Conservation (phyloP, 2,329 filamentous ascomycete species). For the Chaetomium globosum region DNA sequence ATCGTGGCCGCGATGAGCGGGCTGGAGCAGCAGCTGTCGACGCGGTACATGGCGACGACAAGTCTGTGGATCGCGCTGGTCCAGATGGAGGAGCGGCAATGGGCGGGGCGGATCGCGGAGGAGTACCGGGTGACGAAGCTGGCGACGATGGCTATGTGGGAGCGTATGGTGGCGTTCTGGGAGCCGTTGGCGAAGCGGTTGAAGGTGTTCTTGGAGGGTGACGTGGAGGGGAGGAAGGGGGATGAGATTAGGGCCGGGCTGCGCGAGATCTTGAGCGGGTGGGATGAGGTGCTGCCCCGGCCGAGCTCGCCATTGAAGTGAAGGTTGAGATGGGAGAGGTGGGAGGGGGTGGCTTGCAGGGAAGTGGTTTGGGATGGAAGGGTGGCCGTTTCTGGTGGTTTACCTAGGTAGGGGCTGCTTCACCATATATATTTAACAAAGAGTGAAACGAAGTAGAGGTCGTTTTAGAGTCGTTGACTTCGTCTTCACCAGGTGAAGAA, state of each 20-base stretch:
- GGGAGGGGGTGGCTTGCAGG: too few relatives aligned
- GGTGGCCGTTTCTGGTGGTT: too few relatives aligned
- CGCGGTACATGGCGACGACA: slow-evolving; percentile 5
- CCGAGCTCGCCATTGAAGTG: too few relatives aligned
- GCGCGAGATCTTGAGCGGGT: slow-evolving; percentile 1
- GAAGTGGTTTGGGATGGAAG: too few relatives aligned
- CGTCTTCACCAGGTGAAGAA: too few relatives aligned
- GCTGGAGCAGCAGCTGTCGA: too few relatives aligned
- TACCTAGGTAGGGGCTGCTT: too few relatives aligned
- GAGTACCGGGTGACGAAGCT: slow-evolving; percentile 7
- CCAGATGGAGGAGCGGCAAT: slow-evolving; percentile 14
- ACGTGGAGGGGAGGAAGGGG: neutral
- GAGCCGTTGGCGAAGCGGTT: slow-evolving; percentile 16
- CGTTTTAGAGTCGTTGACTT: too few relatives aligned
- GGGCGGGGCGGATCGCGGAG: too few relatives aligned
- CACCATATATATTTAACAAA: too few relatives aligned
- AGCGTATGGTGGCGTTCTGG: slow-evolving; percentile 22
- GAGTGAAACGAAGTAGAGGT: too few relatives aligned
- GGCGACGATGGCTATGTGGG: slow-evolving; percentile 18
- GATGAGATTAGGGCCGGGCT: neutral
- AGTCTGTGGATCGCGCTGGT: slow-evolving; percentile 11
- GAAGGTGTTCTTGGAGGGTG: slow-evolving; percentile 10
- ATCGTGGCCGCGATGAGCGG: neutral
- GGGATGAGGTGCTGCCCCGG: slow-evolving; percentile 4
- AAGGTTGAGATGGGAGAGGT: too few relatives aligned